These are phyloP conservation scores for Petunia axillaris DNA, from an alignment of 257 asterid species.

Conservation along the genomic window DNA sequence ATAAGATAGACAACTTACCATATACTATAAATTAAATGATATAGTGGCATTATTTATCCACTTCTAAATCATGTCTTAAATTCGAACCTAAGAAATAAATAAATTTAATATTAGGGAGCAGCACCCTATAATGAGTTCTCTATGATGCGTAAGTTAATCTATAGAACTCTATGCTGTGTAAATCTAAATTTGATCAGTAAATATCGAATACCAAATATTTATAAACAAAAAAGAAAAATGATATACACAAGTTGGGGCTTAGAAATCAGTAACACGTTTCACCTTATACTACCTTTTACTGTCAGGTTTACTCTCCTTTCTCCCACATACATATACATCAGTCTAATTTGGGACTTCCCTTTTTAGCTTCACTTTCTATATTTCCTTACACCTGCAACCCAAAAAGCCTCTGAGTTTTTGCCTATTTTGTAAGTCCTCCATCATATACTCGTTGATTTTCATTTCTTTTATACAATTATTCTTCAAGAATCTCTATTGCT, in stretches of 20 bases:
- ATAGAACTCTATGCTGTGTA: too few relatives aligned
- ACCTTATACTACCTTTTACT: slow-evolving; percentile 32
- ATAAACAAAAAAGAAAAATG: slow-evolving; percentile 21
- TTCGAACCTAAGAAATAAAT: too few relatives aligned
- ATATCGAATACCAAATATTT: too few relatives aligned
- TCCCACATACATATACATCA: slow-evolving; percentile 33
- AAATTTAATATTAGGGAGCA: too few relatives aligned
- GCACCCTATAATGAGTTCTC: too few relatives aligned
- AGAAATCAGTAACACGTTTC: slow-evolving; percentile 38
- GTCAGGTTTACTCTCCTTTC: slow-evolving; percentile 24
- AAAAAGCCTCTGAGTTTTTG: slow-evolving; percentile 47
- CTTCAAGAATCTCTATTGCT: slow-evolving; percentile 19
- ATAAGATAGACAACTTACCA: too few relatives aligned
- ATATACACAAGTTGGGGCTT: slow-evolving; percentile 35
- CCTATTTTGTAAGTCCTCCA: slow-evolving; percentile 58
- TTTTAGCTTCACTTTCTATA: slow-evolving; percentile 47
- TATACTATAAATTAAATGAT: too few relatives aligned
- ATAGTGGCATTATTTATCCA: too few relatives aligned
- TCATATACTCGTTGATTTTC: background rate
- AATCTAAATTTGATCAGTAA: too few relatives aligned
- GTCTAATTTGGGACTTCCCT: slow-evolving; percentile 39
- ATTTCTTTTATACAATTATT: background rate
- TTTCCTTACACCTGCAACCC: slow-evolving; percentile 42
- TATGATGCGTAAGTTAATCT: too few relatives aligned
- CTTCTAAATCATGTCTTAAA: too few relatives aligned